These are phyloP conservation scores for Termitomyces sp. DNA, from an alignment of 768 basidiomycete species.

Conservation along the genomic window DNA sequence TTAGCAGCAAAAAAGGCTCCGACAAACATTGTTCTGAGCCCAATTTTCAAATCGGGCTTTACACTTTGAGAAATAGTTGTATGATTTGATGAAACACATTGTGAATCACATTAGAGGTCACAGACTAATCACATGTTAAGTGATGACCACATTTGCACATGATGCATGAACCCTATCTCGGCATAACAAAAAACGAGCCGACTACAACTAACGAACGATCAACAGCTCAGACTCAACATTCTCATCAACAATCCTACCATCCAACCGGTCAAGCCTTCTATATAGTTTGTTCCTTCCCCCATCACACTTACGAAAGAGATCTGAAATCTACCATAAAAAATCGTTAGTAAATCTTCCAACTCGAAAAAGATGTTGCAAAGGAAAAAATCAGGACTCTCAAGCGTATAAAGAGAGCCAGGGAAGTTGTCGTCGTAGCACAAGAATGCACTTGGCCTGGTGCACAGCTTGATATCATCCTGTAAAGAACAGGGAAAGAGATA, in stretches of 20 bases:
- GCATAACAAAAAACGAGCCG: too few species aligned
- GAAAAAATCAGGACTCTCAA: constrained; percentile 39
- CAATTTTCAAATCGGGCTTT: too few species aligned
- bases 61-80: too few species aligned
- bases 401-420: constrained; percentile 47
- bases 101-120: too few species aligned
- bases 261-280: neutral
- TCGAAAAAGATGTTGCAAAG: neutral
- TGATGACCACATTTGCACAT: too few species aligned
- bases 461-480: constrained; percentile 47
- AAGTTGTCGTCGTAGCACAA: constrained; percentile 38
- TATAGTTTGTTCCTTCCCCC: too few species aligned
- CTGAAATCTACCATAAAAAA: neutral
- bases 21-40: too few species aligned
- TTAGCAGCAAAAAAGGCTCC: too few species aligned
- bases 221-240: neutral
- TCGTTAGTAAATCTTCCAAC: neutral
- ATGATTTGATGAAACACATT: too few species aligned
- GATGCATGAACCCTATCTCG: too few species aligned
- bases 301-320: neutral
- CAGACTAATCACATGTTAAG: too few species aligned
- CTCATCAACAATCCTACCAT: too few species aligned
- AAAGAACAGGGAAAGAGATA: constrained; percentile 11
- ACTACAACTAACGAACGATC: neutral
- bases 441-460: constrained; percentile 51